Conservation (phyloP, 371 early-diverging fungal species). For the Cokeromyces recurvatus region DNA sequence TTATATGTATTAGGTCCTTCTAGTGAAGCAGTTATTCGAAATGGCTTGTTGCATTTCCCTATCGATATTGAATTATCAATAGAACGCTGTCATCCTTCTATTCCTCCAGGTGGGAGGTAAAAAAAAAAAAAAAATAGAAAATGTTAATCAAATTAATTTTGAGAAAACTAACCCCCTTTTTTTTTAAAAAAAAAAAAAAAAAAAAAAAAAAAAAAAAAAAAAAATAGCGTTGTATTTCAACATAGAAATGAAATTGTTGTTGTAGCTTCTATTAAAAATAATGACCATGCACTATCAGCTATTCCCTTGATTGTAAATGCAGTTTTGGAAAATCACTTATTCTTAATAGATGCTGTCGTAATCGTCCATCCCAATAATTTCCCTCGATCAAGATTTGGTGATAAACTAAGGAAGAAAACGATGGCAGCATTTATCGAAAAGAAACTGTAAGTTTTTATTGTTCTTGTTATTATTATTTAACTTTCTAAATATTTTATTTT, state of each 20-base stretch:
- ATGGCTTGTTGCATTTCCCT: conserved; percentile 70
- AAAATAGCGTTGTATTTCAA: conserved; percentile 54
- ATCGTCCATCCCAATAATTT: conserved; percentile 59
- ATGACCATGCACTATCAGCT: conserved; percentile 44
- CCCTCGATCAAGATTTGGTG: conserved; percentile 56
- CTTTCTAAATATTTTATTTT: neutral
- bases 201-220: no score
- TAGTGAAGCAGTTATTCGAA: conserved; percentile 64
- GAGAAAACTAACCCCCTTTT: neutral
- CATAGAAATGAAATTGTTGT: conserved; percentile 46
- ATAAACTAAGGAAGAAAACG: conserved; percentile 55
- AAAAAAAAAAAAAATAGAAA: no score
- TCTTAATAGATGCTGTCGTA: conserved; percentile 69
- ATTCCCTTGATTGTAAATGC: conserved; percentile 62
- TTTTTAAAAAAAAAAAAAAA: no score
- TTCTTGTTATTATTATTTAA: neutral
- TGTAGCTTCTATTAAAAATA: conserved; percentile 45
- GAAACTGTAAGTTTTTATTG: conserved; percentile 25
- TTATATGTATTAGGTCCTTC: conserved; percentile 77
- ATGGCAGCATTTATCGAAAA: conserved; percentile 25
- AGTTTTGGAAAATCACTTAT: conserved; percentile 69
- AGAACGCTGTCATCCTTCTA: conserved; percentile 53
- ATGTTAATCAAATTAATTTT: conserved; percentile 9
- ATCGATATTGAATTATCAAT: conserved; percentile 72
- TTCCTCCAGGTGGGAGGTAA: conserved; percentile 52